Base-by-base conservation (phyloP, 1,284 basidiomycete genomes). In the Phellopilus nigrolimitatus region DNA sequence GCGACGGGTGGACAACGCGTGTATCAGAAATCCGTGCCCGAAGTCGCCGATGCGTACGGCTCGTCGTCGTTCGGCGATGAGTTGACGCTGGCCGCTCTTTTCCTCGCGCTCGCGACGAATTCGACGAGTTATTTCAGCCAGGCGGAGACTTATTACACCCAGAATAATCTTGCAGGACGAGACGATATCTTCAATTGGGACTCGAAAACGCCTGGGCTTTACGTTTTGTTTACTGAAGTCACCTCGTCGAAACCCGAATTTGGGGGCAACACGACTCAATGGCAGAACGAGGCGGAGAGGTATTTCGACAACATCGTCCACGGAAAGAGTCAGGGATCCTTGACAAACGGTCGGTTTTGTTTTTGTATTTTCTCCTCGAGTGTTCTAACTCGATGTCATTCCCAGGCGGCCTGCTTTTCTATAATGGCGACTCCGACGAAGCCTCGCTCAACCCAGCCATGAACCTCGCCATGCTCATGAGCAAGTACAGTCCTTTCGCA, bases 171-270 rank as follows among this genome's bases (percentile, higher is more conserved):
- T 0, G 67, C 69, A 3, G 71, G 72, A 1, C 69, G 74, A 37
- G 69, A 82, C 47, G 67, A 72, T 4, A 83, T 87, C 4, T 89
- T 94, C 70, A 94, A 95, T 63, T 97, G 94, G 93, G 92, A 95
- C 63, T 80, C 80, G 1, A 89, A 90, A 64, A 76, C 78, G 0
- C 85, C 91, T 2, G 90, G 84, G 1, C 63, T 90, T 0, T 79
- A 83, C 37, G 76, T 95, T 15, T 69, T 95, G 9, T 88, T 88
- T 47, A 71, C 83, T 0, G 82, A 84, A 52, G 71, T 92, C 25
- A 79, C 80, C 1, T 67, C 75, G 56, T 66, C 77, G 31, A 68
- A 79, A 60, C 68, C 68, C 47, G 68, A 61, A 50, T 69, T 78
- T 37, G 76, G 71, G 36, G 69, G 71, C 12, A 80, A 87, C 61